phyloP scores from a whole-genome alignment of 176 grass and related monocot species.

The Carex littledalei region DNA sequence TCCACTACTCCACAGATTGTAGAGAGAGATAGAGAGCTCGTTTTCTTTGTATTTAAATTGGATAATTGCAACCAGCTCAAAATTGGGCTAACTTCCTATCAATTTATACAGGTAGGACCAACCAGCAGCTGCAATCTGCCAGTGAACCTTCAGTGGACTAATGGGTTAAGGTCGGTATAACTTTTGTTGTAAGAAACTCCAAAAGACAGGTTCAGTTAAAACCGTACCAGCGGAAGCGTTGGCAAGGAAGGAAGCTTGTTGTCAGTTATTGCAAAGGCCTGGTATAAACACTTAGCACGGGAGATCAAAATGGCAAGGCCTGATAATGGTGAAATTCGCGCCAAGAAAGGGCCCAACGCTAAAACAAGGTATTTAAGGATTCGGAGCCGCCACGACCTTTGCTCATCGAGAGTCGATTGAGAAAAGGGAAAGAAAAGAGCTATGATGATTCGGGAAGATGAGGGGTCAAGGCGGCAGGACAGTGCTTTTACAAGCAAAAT shows the following conservation, averaged over 20 bases:
- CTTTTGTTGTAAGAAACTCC: not conserved
- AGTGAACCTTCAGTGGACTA: not conserved
- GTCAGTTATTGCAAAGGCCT: not conserved
- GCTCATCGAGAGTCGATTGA: not conserved
- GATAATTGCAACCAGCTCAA: not conserved
- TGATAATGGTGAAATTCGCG: not conserved
- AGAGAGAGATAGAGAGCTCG: not conserved
- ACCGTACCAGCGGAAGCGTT: not conserved
- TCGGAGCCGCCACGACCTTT: not conserved
- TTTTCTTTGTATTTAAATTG: not conserved
- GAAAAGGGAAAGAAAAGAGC: not conserved
- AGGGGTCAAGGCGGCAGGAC: not conserved
- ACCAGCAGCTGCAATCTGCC: not conserved
- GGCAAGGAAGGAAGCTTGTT: not conserved
- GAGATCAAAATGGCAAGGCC: not conserved
- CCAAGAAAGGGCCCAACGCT: not conserved
- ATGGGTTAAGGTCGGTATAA: not conserved
- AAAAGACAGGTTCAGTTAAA: not conserved
- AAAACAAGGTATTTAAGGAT: not conserved
- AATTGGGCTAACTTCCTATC: not conserved
- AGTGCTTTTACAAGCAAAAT: not conserved
- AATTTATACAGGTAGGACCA: not conserved
- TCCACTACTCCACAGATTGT: not conserved
- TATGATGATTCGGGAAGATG: not conserved
- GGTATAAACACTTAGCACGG: not conserved